Base-by-base conservation (phyloP, 2,329 filamentous ascomycete species). In the Fusarium succisae region DNA sequence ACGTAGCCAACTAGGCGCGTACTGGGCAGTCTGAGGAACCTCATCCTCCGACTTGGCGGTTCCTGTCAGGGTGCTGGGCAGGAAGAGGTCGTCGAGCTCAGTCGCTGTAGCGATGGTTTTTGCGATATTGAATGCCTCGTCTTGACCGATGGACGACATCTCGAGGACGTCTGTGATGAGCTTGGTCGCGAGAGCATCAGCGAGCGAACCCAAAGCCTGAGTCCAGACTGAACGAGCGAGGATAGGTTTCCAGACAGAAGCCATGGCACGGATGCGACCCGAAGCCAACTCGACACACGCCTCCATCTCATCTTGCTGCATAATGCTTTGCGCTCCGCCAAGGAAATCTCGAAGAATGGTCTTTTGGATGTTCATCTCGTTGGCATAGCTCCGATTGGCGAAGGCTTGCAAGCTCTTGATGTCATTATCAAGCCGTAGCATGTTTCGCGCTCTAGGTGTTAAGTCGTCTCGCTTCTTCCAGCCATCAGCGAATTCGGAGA, bases 71-170 rank as follows among this genome's bases (percentile, higher is more conserved):
- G 81, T 82, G 73, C 84, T 86, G 1, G 87, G 86, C 2, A 89
- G 79, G 75, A 92, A 92, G 20, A 92, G 79, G 60, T 89, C 87
- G 70, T 92, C 90, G 0, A 92, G 83, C 72, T 86, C 84, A 5
- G 88, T 88, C n/a, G 90, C 85, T 26, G 83, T 84, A 3, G 86
- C 83, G 56, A 92, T 92, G 50, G 91, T 82, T 61, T 85, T 86
- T 24, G 90, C 90, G 63, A 91, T 89, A 55, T 84, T 86, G 80
- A 89, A 91, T 1, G 90, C 90, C 73, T 91, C 90, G 41, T 92
- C 90, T 74, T 91, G 89, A 12, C 89, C 86, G 60, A 92, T 90
- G 1, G 88, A 86, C 0, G 87, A 76, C 76, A 91, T 86, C 50
- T 92, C 91, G 79, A 91, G 87, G 51, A 92, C 89, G 71, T 92